Evolutionary conservation across 495 filamentous ascomycete genomes (phyloP).

Genomic region (Lasiosphaeria miniovina): DNA sequence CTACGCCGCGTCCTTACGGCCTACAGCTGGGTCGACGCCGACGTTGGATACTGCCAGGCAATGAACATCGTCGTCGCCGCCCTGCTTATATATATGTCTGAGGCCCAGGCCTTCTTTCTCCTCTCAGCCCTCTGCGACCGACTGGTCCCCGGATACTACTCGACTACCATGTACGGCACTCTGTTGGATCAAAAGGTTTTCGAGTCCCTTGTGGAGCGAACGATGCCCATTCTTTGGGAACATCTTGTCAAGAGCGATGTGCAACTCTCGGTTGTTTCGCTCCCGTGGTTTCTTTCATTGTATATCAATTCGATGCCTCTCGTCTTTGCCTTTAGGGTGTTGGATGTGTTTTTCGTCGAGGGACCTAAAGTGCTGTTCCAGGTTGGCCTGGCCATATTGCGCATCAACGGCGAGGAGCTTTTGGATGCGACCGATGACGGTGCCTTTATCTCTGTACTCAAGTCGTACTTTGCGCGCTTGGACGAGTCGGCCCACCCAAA

Average conservation of each 20-base stretch:
- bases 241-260: conserved; percentile 93
- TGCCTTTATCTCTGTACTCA: conserved; percentile 92
- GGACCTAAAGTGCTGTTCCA: conserved; percentile 97
- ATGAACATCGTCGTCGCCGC: conserved; percentile 99
- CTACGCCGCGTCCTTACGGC: conserved; percentile 87
- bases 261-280: conserved; percentile 95
- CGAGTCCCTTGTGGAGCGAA: conserved; percentile 94
- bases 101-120: conserved; percentile 91
- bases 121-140: conserved; percentile 90
- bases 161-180: conserved; percentile 97
- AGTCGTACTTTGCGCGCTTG: conserved; percentile 87
- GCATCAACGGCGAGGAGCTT: conserved; percentile 97
- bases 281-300: conserved; percentile 96
- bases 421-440: conserved; percentile 95
- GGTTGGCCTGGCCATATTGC: conserved; percentile 87
- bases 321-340: conserved; percentile 91
- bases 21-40: conserved; percentile 92
- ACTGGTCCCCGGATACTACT: conserved; percentile 93
- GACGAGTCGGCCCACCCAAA: conserved; percentile 95
- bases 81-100: conserved; percentile 96
- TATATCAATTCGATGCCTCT: conserved; percentile 99
- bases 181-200: conserved; percentile 95
- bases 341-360: conserved; percentile 98
- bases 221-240: conserved; percentile 98
- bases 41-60: conserved; percentile 96